Base-by-base conservation (phyloP, 176 grass and related monocot species). In the Lolium multiflorum region DNA sequence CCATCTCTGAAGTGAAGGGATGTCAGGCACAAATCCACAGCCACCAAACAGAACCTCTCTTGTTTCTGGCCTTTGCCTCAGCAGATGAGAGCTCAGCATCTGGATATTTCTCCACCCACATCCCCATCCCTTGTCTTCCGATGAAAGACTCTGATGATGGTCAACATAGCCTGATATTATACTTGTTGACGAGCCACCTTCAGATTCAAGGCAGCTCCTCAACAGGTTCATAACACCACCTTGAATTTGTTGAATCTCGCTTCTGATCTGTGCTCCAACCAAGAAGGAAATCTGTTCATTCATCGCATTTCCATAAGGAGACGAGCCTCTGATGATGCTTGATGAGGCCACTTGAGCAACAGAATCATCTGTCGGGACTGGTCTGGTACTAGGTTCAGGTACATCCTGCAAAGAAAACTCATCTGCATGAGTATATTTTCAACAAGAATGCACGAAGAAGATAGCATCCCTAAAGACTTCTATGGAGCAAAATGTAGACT, bases 71-170 rank as follows among this genome's bases (percentile, higher is more conserved):
- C 88, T 95, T 88, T 89, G 80, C 17, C 41, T 88, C 41, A 98
- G 75, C 65, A 98, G 65, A 89, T 98, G 84, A 86, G 96, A 95
- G 83, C 90, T 90, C 47, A 95, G 43, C 85, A 95, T 98, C 87
- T 98, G 96, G 81, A 98, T 94, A 71, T 98, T 98, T 84, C 96
- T 93, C 93, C 91, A 98, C 57, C 96, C 96, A 82, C 96, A 98
- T 20, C 93, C 96, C 96, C 96, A 95, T n/a, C 96, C 96, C 89
- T 80, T 62, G 78, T 98, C 96, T 82, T 97, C 94, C 44, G 91
- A 86, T 39, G 80, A 37, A 82, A 89, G 83, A 13, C 83, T 98
- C 89, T 98, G 91, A 37, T 95, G 87, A 75, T 98, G 96, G 82
- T 98, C 93, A 12, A 95, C 21, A 76, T 88, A 55, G 15, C 90